Evolutionary conservation across 1,284 basidiomycete species (phyloP), one percentile per base, ranked within the genome.

Genomic region (Ustilago bromivora): DNA sequence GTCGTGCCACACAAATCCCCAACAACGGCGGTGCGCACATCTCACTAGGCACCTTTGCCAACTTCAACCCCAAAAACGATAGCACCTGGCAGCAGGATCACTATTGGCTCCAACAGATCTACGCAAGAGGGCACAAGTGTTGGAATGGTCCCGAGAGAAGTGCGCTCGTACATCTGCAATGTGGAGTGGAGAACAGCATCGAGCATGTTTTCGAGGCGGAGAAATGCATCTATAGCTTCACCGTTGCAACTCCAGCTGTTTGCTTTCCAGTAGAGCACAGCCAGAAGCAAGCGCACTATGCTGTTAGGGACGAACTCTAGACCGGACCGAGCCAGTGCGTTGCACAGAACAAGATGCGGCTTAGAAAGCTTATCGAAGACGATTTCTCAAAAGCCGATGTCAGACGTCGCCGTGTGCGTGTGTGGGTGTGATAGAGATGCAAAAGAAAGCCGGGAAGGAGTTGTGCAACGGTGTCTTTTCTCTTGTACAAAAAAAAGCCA

Each of bases 61-160:
- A 64, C 52, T 76, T 72, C 87, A 96, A 94, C 85, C 87, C 89
- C 0, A 90, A 90, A 1, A 95, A 94, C 93, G 92, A 94, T 83
- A 87, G 89, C 12, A 89, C 89, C 3, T 87, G 88, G 1, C 89
- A 89, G 46, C 88, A 91, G 11, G 89, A 90, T 8, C 91, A 89
- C 53, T 96, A 92, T 87, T 96, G 96, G 87, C 87, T 89, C 57
- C 92, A 91, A 79, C 94, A 96, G 84, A 87, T 91, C 15, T 98
- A 98, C 88, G 91, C 90, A 41, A 89, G 90, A 54, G 96, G 96
- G 40, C 87, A 86, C 55, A 71, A 92, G 85, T 99, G 96, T 89
- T 99, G 96, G 96, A 99, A 99, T 84, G 96, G 96, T 0, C 96
- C 96, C 1, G 90, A 93, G 77, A 91, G 95, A 23, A 94, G 90